A percentile compares a stretch with the other conserved stretches of the same genome.
phyloP scores from a whole-genome alignment of 2,329 filamentous ascomycete species.

The Grosmannia clavigera region DNA sequence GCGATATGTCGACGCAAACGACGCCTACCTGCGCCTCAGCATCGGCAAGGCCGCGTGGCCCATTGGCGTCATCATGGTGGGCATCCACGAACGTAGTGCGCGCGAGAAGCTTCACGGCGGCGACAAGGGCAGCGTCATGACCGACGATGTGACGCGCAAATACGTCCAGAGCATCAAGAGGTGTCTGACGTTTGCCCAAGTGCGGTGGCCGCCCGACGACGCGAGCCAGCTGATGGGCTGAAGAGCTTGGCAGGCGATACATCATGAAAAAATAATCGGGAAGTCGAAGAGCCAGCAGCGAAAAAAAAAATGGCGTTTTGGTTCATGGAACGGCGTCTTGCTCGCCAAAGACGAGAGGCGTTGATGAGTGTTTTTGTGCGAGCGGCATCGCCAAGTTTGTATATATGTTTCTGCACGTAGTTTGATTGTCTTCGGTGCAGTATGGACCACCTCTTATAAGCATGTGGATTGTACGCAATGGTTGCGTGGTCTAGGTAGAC shows the following conservation, averaged over 20 bases:
- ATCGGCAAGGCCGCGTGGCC: slow-evolving; percentile 98
- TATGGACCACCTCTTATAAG: no score
- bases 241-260: slow-evolving; percentile 4
- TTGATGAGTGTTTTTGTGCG: neutral
- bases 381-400: neutral
- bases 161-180: slow-evolving; percentile 96
- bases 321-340: neutral
- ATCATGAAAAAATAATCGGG: no score
- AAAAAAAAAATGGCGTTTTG: neutral
- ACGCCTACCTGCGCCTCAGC: slow-evolving; percentile 82
- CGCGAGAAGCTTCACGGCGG: slow-evolving; percentile 89
- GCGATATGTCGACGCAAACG: slow-evolving; percentile 90
- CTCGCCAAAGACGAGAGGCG: neutral
- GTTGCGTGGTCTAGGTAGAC: no score
- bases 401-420: neutral
- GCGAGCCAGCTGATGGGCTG: slow-evolving; percentile 89
- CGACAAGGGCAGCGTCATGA: slow-evolving; percentile 88
- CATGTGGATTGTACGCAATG: no score
- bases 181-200: slow-evolving; percentile 91
- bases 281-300: neutral
- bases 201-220: slow-evolving; percentile 89
- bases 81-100: slow-evolving; percentile 93
- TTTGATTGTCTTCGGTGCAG: neutral
- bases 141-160: slow-evolving; percentile 89
- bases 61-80: slow-evolving; percentile 98